Base-by-base conservation (phyloP, 306 rosid species). In the Vigna angularis region DNA sequence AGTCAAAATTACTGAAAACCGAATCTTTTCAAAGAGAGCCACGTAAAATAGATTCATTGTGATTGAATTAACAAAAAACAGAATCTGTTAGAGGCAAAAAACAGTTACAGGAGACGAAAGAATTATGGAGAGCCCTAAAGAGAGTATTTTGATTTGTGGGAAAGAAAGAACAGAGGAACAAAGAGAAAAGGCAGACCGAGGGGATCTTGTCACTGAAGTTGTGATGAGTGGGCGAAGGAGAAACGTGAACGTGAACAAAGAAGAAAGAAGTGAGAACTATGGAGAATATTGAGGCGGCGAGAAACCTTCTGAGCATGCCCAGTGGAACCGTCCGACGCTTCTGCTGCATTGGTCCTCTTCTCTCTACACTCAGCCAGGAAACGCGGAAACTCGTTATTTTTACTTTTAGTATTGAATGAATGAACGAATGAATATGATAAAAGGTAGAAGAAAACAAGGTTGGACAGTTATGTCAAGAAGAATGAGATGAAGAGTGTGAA, bases 171-270 rank as follows among this genome's bases (percentile, higher is more conserved):
- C 20, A 66, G 9, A 80, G 40, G 30, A 24, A 38, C 0, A 2
- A 14, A 59, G 18, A 10, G 18, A 70, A 34, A 44, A 73, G 3
- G 51, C 72, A 51, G 61, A 92, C 98, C 98, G 90, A 82, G 57
- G 87, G 86, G 47, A 91, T 86, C 79, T 84, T 90, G 84, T 88
- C 92, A 86, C 85, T 85, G 91, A 90, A 88, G 74, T 77, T 78
- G 26, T 87, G 77, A 83, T 62, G 42, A 75, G 75, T 75, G 49
- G 88, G 86, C 2, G 95, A 85, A 81, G 95, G 86, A 53, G 91
- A 88, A 6, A 85, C 75, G 45, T 88, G 91, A 7, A 90, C 81
- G 32, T 87, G 97, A 45, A 82, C 86, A 30, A 92, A 87, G 86
- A 91, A 80, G 53, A 95, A 77, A 40, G 87, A 88, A 51, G 88